Evolutionary conservation across 1,284 basidiomycete species (phyloP).

Genomic region (Sanguinoderma infundibulare): DNA sequence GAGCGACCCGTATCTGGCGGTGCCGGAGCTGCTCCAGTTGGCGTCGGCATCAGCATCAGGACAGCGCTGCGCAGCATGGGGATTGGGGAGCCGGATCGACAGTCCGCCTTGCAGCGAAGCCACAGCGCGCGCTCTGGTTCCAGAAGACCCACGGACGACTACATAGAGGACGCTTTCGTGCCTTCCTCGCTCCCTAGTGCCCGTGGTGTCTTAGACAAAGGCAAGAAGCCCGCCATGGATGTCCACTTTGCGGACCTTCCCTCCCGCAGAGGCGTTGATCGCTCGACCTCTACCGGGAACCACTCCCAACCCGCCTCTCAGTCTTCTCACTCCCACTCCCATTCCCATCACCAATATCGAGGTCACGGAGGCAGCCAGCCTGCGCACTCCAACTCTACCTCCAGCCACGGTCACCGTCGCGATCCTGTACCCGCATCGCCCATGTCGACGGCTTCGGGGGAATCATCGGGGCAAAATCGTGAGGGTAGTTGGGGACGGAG

Average conservation of each 20-base stretch:
- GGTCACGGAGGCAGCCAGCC: neutral
- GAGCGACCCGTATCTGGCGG: slow-evolving; percentile 48
- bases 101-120: slow-evolving; percentile 24
- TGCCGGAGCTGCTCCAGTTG: slow-evolving; percentile 1
- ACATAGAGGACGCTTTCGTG: slow-evolving; percentile 5
- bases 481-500: slow-evolving; percentile 34
- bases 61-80: slow-evolving; percentile 30
- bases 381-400: slow-evolving; percentile 12
- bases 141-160: slow-evolving; percentile 14
- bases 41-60: slow-evolving; percentile 23
- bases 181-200: slow-evolving; percentile 9
- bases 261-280: slow-evolving; percentile 10
- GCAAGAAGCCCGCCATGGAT: slow-evolving; percentile 23
- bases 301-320: slow-evolving; percentile 3
- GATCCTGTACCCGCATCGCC: slow-evolving; percentile 32
- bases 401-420: slow-evolving; percentile 13
- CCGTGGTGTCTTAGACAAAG: slow-evolving; percentile 11
- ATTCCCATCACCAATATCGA: neutral
- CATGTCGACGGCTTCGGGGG: slow-evolving; percentile 33
- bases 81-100: slow-evolving; percentile 11
- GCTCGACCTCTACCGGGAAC: slow-evolving; percentile 9
- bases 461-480: slow-evolving; percentile 25
- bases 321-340: slow-evolving; percentile 5
- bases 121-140: slow-evolving; percentile 20
- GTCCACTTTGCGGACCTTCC: slow-evolving; percentile 24